Conservation (phyloP, 148 eudicot species). For the Nepenthes mirabilis region DNA sequence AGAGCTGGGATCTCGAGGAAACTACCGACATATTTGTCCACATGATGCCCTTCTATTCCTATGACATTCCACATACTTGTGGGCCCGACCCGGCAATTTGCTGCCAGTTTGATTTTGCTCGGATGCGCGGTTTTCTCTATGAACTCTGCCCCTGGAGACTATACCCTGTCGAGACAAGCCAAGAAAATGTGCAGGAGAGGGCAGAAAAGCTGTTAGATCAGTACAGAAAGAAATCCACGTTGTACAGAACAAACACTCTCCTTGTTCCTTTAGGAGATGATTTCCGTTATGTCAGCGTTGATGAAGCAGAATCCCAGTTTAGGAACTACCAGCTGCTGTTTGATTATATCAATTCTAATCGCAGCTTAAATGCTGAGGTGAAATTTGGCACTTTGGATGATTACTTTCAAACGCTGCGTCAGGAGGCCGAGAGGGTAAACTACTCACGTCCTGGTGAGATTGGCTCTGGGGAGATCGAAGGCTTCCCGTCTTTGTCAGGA, state of each 20-base stretch:
- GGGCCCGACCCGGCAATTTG: conserved; percentile 98
- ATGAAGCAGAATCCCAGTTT: conserved; percentile 98
- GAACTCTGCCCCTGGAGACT: conserved; percentile 96
- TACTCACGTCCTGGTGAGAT: conserved; percentile 71
- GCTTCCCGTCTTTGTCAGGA: conserved; percentile 89
- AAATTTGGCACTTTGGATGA: conserved; percentile 93
- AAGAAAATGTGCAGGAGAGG: conserved; percentile 73
- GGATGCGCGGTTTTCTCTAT: conserved; percentile 75
- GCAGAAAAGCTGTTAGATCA: conserved; percentile 78
- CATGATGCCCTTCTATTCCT: conserved; percentile 99
- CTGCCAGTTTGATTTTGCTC: conserved; percentile 96
- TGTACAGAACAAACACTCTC: conserved; percentile 94
- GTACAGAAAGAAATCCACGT: conserved; percentile 83
- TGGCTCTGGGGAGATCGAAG: conserved; percentile 79
- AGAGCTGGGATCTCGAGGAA: conserved; percentile 90
- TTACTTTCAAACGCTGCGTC: conserved; percentile 77
- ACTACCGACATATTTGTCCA: conserved; percentile 96
- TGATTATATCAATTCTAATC: conserved; percentile 82
- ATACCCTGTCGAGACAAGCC: conserved; percentile 79
- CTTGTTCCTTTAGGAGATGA: conserved; percentile 93
- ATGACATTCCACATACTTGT: conserved; percentile 98
- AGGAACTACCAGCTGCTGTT: conserved; percentile 84
- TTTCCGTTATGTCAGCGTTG: conserved; percentile 84
- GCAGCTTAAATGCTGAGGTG: conserved; percentile 86
- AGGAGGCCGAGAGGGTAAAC: conserved; percentile 85